phyloP scores from a whole-genome alignment of 2,329 filamentous ascomycete species.

The Pyrenochaeta sp. region DNA sequence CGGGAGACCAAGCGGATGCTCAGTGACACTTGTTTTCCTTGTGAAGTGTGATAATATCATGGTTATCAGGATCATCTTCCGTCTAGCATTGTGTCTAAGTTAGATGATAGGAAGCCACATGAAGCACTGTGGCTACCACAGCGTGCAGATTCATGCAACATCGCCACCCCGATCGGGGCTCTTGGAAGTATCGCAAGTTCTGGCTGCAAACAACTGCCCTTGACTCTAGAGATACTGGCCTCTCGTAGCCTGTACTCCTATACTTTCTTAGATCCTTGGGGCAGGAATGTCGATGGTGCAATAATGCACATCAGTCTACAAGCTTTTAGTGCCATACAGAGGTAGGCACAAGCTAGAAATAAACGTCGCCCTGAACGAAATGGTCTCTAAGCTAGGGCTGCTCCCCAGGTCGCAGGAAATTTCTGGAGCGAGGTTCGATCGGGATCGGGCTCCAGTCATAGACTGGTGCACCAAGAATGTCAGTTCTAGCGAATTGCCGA shows the following conservation, averaged over 20 bases:
- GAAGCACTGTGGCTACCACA: too few relatives aligned
- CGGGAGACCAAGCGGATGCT: too few relatives aligned
- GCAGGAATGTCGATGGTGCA: slow-evolving; percentile 6
- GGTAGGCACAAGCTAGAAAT: slow-evolving; percentile 15
- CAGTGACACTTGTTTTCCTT: too few relatives aligned
- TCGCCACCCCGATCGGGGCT: too few relatives aligned
- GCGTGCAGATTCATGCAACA: too few relatives aligned
- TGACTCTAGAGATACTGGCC: slow-evolving; percentile 19
- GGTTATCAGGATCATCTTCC: too few relatives aligned
- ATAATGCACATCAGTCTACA: slow-evolving; percentile 9
- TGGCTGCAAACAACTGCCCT: too few relatives aligned
- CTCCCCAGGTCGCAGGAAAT: slow-evolving; percentile 30
- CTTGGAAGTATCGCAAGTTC: too few relatives aligned
- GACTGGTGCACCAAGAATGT: slow-evolving; percentile 20
- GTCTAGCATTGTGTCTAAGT: too few relatives aligned
- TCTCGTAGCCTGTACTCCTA: slow-evolving; percentile 23
- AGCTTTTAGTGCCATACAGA: slow-evolving; percentile 24
- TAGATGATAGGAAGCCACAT: too few relatives aligned
- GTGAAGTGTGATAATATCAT: too few relatives aligned
- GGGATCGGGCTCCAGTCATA: slow-evolving; percentile 13
- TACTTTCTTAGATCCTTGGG: background rate
- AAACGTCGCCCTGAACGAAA: slow-evolving; percentile 28
- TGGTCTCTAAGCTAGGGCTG: slow-evolving; percentile 27
- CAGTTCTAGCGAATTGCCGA: slow-evolving; percentile 16
- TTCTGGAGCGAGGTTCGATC: slow-evolving; percentile 31